Conservation (phyloP, 345 rosid species). For the Euclidium syriacum region DNA sequence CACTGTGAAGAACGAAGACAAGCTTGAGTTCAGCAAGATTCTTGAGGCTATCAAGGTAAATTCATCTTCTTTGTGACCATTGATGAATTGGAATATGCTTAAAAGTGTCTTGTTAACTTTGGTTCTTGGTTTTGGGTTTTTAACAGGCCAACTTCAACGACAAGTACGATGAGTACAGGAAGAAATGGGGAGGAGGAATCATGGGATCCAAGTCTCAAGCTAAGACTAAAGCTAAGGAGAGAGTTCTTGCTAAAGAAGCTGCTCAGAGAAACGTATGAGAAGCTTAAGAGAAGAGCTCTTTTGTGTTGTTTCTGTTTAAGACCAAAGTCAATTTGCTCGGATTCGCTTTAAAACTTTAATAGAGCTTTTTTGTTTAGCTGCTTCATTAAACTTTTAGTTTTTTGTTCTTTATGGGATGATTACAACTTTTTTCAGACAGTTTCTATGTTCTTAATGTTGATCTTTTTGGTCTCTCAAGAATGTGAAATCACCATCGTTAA, state of each 20-base stretch:
- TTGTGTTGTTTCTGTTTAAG: background rate
- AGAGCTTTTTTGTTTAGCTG: conserved; percentile 26
- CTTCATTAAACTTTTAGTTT: background rate
- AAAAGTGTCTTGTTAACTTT: background rate
- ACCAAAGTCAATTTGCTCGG: background rate
- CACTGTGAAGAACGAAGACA: conserved; percentile 77
- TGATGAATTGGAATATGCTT: background rate
- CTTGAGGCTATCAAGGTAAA: conserved; percentile 75
- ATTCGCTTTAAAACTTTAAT: conserved; percentile 17
- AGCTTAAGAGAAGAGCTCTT: conserved; percentile 7
- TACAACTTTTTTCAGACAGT: background rate
- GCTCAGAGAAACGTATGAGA: conserved; percentile 73
- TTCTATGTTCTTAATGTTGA: background rate
- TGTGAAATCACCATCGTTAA: too few relatives aligned
- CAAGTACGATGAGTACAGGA: conserved; percentile 70
- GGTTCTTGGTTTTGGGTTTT: background rate
- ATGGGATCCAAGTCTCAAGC: conserved; percentile 87
- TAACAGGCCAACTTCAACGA: conserved; percentile 71
- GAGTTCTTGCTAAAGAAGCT: conserved; percentile 61
- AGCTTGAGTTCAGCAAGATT: conserved; percentile 69
- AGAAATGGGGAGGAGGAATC: conserved; percentile 87
- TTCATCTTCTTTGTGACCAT: background rate
- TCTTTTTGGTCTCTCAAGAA: background rate
- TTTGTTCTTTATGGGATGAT: background rate
- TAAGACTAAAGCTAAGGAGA: conserved; percentile 66